phyloP scores from a whole-genome alignment of 2,329 filamentous ascomycete species.

The Chaetomium sp. region DNA sequence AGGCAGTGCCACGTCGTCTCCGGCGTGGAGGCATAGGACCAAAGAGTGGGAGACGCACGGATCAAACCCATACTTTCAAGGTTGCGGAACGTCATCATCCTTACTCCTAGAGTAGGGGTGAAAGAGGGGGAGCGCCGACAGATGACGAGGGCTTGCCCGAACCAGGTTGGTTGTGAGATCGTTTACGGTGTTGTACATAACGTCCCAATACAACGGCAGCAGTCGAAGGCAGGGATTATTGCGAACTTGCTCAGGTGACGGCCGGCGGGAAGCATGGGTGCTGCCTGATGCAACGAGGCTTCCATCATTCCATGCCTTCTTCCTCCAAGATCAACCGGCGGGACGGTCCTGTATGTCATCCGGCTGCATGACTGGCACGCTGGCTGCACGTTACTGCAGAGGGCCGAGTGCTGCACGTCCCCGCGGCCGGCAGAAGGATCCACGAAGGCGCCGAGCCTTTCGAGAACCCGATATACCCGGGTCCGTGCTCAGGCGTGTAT shows the following conservation, averaged over 20 bases:
- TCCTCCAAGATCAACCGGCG: conserved; percentile 14
- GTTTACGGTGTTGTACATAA: too few relatives aligned
- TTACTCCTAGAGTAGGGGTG: not conserved
- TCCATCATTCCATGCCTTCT: conserved; percentile 14
- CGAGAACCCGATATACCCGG: conserved; percentile 1
- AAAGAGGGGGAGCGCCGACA: too few relatives aligned
- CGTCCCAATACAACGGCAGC: too few relatives aligned
- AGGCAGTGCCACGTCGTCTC: too few relatives aligned
- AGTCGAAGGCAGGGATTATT: conserved; percentile 13
- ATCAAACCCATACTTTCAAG: conserved; percentile 19
- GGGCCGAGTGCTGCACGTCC: conserved; percentile 2
- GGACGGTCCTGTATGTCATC: conserved; percentile 13
- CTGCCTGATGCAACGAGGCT: conserved; percentile 3
- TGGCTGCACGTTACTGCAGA: conserved; percentile 9
- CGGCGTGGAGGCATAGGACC: too few relatives aligned
- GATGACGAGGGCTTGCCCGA: too few relatives aligned
- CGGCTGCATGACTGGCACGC: conserved; percentile 9
- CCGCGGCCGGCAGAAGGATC: conserved; percentile 1
- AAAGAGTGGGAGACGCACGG: conserved; percentile 15
- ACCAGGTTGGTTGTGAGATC: too few relatives aligned
- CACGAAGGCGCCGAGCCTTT: conserved; percentile 7
- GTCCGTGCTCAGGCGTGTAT: conserved; percentile 4
- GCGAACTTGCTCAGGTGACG: conserved; percentile 21
- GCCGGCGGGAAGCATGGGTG: conserved; percentile 15
- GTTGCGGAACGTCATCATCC: conserved; percentile 20